A percentile compares a stretch with the other conserved stretches of the same genome.
Conservation (phyloP, 331 rosid genomes). For the Malus hybrid region DNA sequence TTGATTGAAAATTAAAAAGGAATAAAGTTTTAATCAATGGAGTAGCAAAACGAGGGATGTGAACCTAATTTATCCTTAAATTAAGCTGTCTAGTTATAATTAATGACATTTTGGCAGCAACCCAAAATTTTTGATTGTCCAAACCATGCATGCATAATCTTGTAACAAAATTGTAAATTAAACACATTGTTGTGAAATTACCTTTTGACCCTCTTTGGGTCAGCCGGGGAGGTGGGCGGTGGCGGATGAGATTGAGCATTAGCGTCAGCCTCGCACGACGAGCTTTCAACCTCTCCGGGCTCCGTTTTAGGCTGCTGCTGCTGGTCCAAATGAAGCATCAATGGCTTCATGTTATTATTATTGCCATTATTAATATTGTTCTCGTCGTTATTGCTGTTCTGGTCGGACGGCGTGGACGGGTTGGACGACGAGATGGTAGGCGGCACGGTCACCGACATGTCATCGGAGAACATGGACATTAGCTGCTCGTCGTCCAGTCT, state of each 20-base stretch:
- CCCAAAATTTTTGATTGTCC: not conserved
- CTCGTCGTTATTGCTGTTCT: slow-evolving; percentile 59
- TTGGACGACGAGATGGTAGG: slow-evolving; percentile 37
- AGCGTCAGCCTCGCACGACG: slow-evolving; percentile 26
- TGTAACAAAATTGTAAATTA: not conserved
- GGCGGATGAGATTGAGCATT: slow-evolving; percentile 22
- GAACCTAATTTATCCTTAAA: too few relatives aligned
- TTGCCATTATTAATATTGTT: slow-evolving; percentile 43
- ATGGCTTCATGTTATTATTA: slow-evolving; percentile 40
- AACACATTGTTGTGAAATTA: slow-evolving; percentile 8
- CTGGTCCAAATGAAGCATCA: slow-evolving; percentile 17
- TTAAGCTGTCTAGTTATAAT: not conserved
- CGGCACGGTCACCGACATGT: slow-evolving; percentile 22
- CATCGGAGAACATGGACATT: slow-evolving; percentile 77
- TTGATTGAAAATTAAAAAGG: too few relatives aligned
- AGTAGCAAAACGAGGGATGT: too few relatives aligned
- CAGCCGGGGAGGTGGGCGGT: slow-evolving; percentile 26
- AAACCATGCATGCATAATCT: not conserved
- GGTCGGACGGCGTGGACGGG: slow-evolving; percentile 75
- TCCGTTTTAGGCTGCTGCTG: slow-evolving; percentile 46
- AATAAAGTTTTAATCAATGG: too few relatives aligned
- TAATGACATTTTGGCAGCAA: not conserved
- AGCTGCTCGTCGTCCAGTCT: slow-evolving; percentile 78
- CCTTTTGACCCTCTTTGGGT: slow-evolving; percentile 96
- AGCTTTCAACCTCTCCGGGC: slow-evolving; percentile 59